Conservation (phyloP, 1,284 basidiomycete species). For the Trametes versicolor region DNA sequence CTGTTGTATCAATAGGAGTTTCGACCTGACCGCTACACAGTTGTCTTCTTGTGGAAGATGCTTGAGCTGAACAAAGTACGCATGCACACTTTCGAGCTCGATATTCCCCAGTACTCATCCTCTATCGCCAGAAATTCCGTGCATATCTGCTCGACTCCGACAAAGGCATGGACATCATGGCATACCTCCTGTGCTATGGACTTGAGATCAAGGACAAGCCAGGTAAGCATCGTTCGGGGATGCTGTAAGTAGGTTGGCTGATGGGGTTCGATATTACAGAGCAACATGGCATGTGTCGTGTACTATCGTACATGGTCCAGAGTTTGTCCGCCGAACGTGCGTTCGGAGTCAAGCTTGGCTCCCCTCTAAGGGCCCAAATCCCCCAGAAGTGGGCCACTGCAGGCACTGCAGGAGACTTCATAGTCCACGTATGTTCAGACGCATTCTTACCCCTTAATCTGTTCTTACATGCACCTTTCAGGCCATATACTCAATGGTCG, state of each 20-base stretch:
- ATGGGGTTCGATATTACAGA: slow-evolving; percentile 54
- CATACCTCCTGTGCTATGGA: slow-evolving; percentile 80
- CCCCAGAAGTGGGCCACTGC: slow-evolving; percentile 79
- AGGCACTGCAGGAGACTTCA: slow-evolving; percentile 86
- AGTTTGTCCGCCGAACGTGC: slow-evolving; percentile 86
- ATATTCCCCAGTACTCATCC: not conserved
- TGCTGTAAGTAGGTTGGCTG: not conserved
- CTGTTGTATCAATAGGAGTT: not conserved
- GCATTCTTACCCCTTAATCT: slow-evolving; percentile 1
- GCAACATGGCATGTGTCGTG: slow-evolving; percentile 90
- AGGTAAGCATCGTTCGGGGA: slow-evolving; percentile 56
- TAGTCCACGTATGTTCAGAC: slow-evolving; percentile 75
- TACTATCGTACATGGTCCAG: slow-evolving; percentile 92
- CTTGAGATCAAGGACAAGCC: slow-evolving; percentile 92
- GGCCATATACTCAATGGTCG: slow-evolving; percentile 89
- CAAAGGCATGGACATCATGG: slow-evolving; percentile 78
- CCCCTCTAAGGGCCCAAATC: slow-evolving; percentile 68
- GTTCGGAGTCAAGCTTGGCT: slow-evolving; percentile 77
- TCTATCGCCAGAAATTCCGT: slow-evolving; percentile 78
- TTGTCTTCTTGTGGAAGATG: slow-evolving; percentile 91
- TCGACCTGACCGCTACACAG: slow-evolving; percentile 49
- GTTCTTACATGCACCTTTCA: slow-evolving; percentile 44
- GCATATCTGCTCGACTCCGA: slow-evolving; percentile 83
- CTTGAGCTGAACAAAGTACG: slow-evolving; percentile 89
- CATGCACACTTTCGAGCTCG: slow-evolving; percentile 20